Base-by-base conservation (phyloP, 2,329 filamentous ascomycete genomes). In the Hypomyces perniciosus region DNA sequence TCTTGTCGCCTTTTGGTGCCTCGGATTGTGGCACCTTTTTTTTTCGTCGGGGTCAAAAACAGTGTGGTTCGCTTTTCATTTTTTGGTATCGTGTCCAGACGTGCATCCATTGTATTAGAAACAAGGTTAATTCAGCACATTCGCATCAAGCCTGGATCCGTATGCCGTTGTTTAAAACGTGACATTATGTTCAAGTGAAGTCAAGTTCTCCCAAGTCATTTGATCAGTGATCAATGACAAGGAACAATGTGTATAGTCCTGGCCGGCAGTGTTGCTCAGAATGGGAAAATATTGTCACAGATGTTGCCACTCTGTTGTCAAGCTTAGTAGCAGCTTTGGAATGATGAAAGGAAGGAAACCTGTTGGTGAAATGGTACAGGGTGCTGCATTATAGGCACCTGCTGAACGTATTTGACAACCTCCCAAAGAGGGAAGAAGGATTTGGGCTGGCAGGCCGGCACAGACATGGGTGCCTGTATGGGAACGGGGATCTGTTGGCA, bases 311-410 rank as follows among this genome's bases (percentile, higher is more conserved):
- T 20, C 20, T 20, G 20, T 20, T 20, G 20, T 20, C 20, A 20
- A 20, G 20, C 29, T 59, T 59, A 69, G 40, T 76, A 79, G 65
- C 76, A 79, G 52, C 75, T 74, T 63, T 76, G 77, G 51, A 78
- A 72, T 53, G 76, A 72, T 45, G 72, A 67, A 58, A 80, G 72
- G 47, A 80, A 67, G 33, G 75, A 72, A 52, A 78, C 72, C 64
- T 77, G 77, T 42, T 76, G 73, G 53, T 79, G 76, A 51, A 80
- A 79, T 27, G 74, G 70, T 44, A 73, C 66, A 52, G 75, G 70
- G 51, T 77, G 72, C 55, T 77, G 76, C 37, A 76, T 67, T 44
- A 70, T 70, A 27, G 74, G 72, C 46, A 69, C 65, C 53, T 75
- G 73, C 61, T 75, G 75, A 54, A 74, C 73, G 63, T 78, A 77